Conservation (phyloP, 805 yeast species). For the Komagataella pastoris region DNA sequence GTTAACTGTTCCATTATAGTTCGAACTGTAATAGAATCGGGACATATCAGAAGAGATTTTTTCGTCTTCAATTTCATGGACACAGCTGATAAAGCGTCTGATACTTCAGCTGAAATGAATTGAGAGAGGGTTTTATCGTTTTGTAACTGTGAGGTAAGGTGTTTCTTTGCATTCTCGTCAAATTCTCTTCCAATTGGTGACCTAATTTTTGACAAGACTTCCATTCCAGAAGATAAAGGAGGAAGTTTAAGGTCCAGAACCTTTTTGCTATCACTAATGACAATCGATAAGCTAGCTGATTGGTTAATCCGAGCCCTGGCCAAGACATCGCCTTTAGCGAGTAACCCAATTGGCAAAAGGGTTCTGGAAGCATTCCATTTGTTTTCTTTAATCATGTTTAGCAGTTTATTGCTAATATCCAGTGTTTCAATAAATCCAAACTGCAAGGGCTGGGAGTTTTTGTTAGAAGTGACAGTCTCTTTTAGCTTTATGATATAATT, state of each 20-base stretch:
- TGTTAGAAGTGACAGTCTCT: conserved; percentile 8
- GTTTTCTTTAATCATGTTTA: background rate
- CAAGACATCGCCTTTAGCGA: background rate
- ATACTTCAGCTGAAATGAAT: background rate
- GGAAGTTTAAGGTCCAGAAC: background rate
- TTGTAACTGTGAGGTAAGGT: background rate
- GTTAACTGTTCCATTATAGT: background rate
- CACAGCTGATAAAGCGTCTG: conserved; percentile 1
- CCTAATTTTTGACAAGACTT: background rate
- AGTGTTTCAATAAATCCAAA: background rate
- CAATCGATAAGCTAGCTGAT: background rate
- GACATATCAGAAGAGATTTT: background rate
- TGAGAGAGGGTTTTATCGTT: conserved; percentile 1
- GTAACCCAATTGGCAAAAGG: background rate
- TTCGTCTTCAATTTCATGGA: conserved; percentile 4
- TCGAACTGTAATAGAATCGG: background rate
- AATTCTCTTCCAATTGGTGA: background rate
- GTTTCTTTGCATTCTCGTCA: background rate
- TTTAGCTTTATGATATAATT: conserved; percentile 18
- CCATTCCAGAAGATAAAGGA: background rate
- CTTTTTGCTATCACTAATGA: background rate
- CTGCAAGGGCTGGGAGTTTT: background rate
- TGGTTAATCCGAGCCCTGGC: background rate
- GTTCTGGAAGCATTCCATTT: background rate
- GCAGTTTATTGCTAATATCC: background rate